Evolutionary conservation across 2,329 filamentous ascomycete genomes (phyloP), one percentile per base, ranked within the genome.

Genomic region (Xylariaceae sp.): DNA sequence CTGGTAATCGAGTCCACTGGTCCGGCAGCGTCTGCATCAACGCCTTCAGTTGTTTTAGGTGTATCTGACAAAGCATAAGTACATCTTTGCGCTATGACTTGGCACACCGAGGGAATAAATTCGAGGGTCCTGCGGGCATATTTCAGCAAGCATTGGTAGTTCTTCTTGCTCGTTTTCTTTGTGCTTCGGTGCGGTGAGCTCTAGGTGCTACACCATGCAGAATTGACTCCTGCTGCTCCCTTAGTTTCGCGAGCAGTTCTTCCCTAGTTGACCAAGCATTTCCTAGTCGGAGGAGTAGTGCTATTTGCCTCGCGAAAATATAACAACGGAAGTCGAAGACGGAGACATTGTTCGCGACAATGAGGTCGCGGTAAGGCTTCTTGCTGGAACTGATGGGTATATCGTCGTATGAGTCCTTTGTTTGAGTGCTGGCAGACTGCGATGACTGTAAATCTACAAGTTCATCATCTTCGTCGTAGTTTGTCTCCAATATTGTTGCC

Each of bases 321-420:
- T 99, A 99, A 65, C 90, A 91, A 46, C 91, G 84, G 72, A 99
- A 98, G 73, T 99, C 95, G 70, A 98, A 97, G 2, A 96, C 82
- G 0, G 95, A 99, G 31, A 99, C 96, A 64, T 96, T 91, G 76
- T 96, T 99, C 12, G 91, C 89, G 34, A 99, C 79, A 45, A 99
- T 99, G 67, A 96, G 86, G 55, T 96, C 92, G 48, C 94, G 86
- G 71, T 98, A 99, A 1, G 90, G 84, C 72, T 96, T 96, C 61
- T 86, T 86, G 1, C 82, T 80, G 8, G 85, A 78, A 61, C 82
- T 84, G 62, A 89, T 82, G 23, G 85, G 81, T 44, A 88, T 86
- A 43, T 87, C 82, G 58, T 83, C 79, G 52, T 79, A 76, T 1
- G 73, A 71, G 37, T 82, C 76, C 28, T 69, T 73, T 6, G 67